A percentile compares a stretch with the other conserved stretches of the same genome.
Evolutionary conservation across 2,329 filamentous ascomycete genomes (phyloP).

Genomic region (Westerdykella sp.): DNA sequence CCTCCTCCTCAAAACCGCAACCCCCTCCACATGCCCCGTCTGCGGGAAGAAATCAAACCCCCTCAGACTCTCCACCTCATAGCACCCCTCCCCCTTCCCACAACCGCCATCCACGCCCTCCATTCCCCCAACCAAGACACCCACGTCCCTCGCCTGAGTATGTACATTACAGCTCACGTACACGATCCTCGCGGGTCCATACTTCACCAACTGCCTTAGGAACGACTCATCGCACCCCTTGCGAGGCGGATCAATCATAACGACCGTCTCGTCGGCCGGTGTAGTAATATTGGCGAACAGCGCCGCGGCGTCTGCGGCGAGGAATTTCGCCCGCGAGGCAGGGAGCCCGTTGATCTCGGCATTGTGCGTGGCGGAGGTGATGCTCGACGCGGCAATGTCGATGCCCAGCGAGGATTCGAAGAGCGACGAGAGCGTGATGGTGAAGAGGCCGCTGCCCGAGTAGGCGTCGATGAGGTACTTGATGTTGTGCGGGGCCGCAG

Average conservation of each 20-base stretch:
- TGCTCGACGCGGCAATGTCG: slow-evolving; percentile 76
- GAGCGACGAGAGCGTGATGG: slow-evolving; percentile 78
- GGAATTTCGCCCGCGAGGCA: slow-evolving; percentile 66
- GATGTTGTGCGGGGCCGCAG: slow-evolving; percentile 45
- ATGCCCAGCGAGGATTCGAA: slow-evolving; percentile 80
- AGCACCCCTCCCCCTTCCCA: slow-evolving; percentile 44
- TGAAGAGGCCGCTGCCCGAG: slow-evolving; percentile 95
- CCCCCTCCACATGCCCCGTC: slow-evolving; percentile 61
- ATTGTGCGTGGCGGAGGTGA: slow-evolving; percentile 72
- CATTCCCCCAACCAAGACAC: slow-evolving; percentile 71
- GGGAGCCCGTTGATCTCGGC: slow-evolving; percentile 68
- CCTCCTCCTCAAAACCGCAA: slow-evolving; percentile 52
- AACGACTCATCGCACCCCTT: slow-evolving; percentile 91
- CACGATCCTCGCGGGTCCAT: slow-evolving; percentile 71
- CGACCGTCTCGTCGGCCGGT: slow-evolving; percentile 72
- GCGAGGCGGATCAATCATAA: slow-evolving; percentile 94
- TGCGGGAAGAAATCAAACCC: slow-evolving; percentile 99
- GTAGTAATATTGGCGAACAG: slow-evolving; percentile 75
- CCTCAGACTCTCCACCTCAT: slow-evolving; percentile 81
- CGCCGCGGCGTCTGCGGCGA: slow-evolving; percentile 77
- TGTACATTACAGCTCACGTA: slow-evolving; percentile 99
- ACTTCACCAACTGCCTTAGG: slow-evolving; percentile 70
- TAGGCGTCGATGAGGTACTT: slow-evolving; percentile 95
- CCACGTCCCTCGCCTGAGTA: slow-evolving; percentile 90
- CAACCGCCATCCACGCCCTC: slow-evolving; percentile 34